These are phyloP conservation scores for Pulveroboletus sp. DNA, from an alignment of 768 basidiomycete genomes.

Conservation along the genomic window DNA sequence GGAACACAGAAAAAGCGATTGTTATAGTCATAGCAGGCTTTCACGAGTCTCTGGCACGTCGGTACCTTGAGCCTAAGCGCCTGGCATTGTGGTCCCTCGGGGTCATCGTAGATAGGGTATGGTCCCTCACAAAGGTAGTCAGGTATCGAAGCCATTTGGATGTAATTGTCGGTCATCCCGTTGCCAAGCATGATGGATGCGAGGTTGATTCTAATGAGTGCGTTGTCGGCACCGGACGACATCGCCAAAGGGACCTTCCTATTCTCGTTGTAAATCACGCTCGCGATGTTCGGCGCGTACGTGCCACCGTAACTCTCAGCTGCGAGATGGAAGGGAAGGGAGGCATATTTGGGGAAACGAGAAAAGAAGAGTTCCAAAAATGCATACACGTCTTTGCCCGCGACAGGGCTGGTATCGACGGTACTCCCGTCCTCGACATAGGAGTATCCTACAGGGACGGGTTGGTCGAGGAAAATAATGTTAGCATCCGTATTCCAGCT, in stretches of 20 bases:
- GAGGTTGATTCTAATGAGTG: slow-evolving; percentile 68
- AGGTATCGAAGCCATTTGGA: slow-evolving; percentile 75
- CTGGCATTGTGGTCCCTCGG: slow-evolving; percentile 60
- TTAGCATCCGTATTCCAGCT: slow-evolving; percentile 80
- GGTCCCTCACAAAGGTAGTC: slow-evolving; percentile 82
- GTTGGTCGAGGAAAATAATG: slow-evolving; percentile 62
- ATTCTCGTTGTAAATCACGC: slow-evolving; percentile 75
- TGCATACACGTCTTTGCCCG: slow-evolving; percentile 86
- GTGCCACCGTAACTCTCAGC: slow-evolving; percentile 78
- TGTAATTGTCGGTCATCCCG: slow-evolving; percentile 77
- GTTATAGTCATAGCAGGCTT: slow-evolving; percentile 61
- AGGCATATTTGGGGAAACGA: slow-evolving; percentile 71
- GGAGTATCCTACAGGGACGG: slow-evolving; percentile 87
- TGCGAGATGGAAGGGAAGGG: slow-evolving; percentile 69
- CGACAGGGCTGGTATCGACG: slow-evolving; percentile 77
- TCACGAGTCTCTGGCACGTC: slow-evolving; percentile 68
- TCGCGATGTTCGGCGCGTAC: slow-evolving; percentile 84
- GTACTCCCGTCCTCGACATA: slow-evolving; percentile 71
- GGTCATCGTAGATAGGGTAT: slow-evolving; percentile 74
- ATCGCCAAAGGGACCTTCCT: slow-evolving; percentile 46
- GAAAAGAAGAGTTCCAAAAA: slow-evolving; percentile 77
- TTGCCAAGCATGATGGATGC: slow-evolving; percentile 84
- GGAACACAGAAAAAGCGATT: slow-evolving; percentile 66
- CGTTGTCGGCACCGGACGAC: slow-evolving; percentile 35
- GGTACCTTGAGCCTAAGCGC: slow-evolving; percentile 60